phyloP scores from a whole-genome alignment of 1,284 basidiomycete genomes.

The Inonotus obliquus region DNA sequence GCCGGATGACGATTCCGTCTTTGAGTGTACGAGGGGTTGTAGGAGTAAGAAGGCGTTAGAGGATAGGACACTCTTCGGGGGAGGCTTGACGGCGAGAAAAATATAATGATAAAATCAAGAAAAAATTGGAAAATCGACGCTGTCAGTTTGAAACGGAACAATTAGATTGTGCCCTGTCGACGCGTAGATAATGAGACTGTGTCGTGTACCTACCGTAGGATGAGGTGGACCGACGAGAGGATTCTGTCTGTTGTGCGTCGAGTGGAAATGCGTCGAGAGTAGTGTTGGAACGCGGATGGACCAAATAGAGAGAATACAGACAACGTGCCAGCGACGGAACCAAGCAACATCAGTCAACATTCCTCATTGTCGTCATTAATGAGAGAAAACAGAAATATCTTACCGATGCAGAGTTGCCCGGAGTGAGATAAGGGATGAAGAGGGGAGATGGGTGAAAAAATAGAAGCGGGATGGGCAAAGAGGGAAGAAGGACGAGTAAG shows the following conservation, averaged over 20 bases:
- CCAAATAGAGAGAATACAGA: neutral
- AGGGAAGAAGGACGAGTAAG: neutral
- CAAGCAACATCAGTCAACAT: neutral
- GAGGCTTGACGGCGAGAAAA: neutral
- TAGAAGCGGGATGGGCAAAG: neutral
- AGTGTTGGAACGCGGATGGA: neutral
- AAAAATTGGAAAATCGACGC: neutral
- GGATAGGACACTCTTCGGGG: neutral
- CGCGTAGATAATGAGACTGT: neutral
- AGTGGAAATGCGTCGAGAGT: neutral
- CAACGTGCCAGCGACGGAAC: slow-evolving; percentile 1
- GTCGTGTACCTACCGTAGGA: neutral
- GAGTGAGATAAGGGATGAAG: neutral
- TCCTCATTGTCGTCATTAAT: neutral
- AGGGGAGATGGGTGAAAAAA: neutral
- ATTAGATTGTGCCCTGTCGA: neutral
- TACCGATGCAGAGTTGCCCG: neutral
- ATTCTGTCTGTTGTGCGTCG: neutral
- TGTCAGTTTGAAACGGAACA: neutral
- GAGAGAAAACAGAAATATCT: neutral
- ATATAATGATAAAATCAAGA: neutral
- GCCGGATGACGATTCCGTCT: neutral
- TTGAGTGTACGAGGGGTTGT: neutral
- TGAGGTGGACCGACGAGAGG: neutral
- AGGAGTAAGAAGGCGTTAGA: neutral